Evolutionary conservation across 129 eudicot genomes (phyloP).

Genomic region (Deinandra increscens): DNA sequence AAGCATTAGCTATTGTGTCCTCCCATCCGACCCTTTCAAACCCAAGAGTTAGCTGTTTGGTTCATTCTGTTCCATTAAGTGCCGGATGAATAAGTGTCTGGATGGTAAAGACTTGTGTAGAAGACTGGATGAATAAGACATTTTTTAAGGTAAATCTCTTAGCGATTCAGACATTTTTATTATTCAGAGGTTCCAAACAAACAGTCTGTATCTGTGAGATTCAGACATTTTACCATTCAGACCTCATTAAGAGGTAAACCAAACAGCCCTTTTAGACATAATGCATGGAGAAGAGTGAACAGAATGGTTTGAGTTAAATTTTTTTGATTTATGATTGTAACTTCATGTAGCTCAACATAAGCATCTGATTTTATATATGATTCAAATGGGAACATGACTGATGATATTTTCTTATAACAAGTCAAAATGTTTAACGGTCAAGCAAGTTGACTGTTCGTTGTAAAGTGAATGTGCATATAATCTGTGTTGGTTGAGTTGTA

Average conservation of each 20-base stretch:
- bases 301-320: background rate
- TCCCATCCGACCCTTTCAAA: constrained; percentile 9
- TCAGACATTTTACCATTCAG: too few relatives aligned
- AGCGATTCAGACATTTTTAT: too few relatives aligned
- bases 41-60: too few relatives aligned
- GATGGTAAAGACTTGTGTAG: too few relatives aligned
- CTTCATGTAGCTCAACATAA: constrained; percentile 1
- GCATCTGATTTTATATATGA: constrained; percentile 1
- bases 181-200: too few relatives aligned
- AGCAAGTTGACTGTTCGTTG: background rate
- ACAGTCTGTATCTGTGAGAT: too few relatives aligned
- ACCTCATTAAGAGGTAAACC: too few relatives aligned
- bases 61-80: too few relatives aligned
- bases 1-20: constrained; percentile 9
- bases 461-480: background rate
- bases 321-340: constrained; percentile 2
- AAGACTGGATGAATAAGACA: too few relatives aligned
- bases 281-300: constrained; percentile 20
- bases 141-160: too few relatives aligned
- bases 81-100: too few relatives aligned
- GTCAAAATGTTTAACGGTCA: background rate
- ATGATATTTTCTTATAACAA: background rate
- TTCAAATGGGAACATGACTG: background rate
- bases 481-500: background rate
- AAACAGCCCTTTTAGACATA: too few relatives aligned